Conservation (phyloP, 371 early-diverging fungal species). For the Catenaria anguillulae region DNA sequence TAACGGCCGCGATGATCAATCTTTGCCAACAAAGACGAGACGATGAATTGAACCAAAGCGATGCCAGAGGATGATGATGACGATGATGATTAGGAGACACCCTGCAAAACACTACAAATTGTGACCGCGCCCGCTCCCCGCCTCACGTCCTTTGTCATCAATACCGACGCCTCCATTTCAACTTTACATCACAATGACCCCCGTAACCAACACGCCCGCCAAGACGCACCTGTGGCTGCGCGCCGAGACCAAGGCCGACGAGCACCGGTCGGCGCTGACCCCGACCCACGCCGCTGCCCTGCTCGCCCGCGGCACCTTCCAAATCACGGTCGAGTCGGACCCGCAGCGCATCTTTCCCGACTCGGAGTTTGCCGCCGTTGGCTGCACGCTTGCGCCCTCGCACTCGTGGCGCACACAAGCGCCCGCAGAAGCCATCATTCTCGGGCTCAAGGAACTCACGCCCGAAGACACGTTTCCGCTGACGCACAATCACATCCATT, state of each 20-base stretch:
- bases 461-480: slow-evolving; percentile 78
- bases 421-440: slow-evolving; percentile 72
- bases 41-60: too few relatives aligned
- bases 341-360: slow-evolving; percentile 73
- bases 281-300: slow-evolving; percentile 63
- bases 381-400: slow-evolving; percentile 59
- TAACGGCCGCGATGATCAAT: too few relatives aligned
- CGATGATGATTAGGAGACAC: too few relatives aligned
- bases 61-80: too few relatives aligned
- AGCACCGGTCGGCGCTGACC: slow-evolving; percentile 86
- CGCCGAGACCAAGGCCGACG: slow-evolving; percentile 91
- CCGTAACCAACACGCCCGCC: too few relatives aligned
- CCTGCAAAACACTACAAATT: too few relatives aligned
- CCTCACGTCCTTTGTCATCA: too few relatives aligned
- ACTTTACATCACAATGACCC: too few relatives aligned
- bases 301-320: slow-evolving; percentile 59
- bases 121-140: too few relatives aligned
- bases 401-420: slow-evolving; percentile 75
- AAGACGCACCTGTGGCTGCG: slow-evolving; percentile 95
- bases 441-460: slow-evolving; percentile 94
- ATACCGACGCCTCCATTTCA: too few relatives aligned
- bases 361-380: slow-evolving; percentile 67
- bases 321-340: slow-evolving; percentile 78
- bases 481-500: slow-evolving; percentile 91
- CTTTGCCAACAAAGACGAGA: too few relatives aligned